Evolutionary conservation across 2,329 filamentous ascomycete genomes (phyloP), one percentile per base, ranked within the genome.

Genomic region (Ophiocordyceps camponoti-saundersi): DNA sequence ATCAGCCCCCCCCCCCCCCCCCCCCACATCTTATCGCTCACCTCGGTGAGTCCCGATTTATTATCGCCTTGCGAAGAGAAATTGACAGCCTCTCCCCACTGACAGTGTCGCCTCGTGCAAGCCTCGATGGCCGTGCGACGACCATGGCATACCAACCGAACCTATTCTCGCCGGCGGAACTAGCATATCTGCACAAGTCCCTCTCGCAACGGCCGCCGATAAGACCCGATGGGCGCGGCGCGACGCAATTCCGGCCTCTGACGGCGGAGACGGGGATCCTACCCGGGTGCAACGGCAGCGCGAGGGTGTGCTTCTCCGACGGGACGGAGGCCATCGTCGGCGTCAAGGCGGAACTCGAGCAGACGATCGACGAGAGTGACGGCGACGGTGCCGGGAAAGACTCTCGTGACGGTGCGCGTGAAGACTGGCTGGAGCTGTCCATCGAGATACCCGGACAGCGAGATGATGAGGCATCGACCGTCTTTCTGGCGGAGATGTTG

Each of bases 291-390:
- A 94, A 96, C 59, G 92, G 92, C 50, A 93, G 85, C 64, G 90
- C 92, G 49, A 79, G 93, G 32, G 83, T 98, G 44, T 94, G 90
- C 54, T 93, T 96, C 61, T 80, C 88, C 3, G 92, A 98, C 62
- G 92, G 92, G 45, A 94, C 88, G 1, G 92, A 98, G 65, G 92
- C 92, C 7, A 82, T 98, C 50, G 92, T 95, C 6, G 92, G 92
- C 43, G 82, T 95, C 50, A 98, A 96, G 67, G 88, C 86, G 1
- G 90, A 96, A 66, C 85, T 96, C 4, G 88, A 95, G 63, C 81
- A 77, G 68, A 87, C 82, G 44, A 53, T 29, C 44, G 46, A 54
- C 59, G 46, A 66, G 60, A 20, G 57, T 56, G 47, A 45, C 55
- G 22, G n/a, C 53, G 32, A 63, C 57, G 18, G 68, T 66, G 50